Evolutionary conservation across 768 basidiomycete species (phyloP).

Genomic region (Grammothele lineata): DNA sequence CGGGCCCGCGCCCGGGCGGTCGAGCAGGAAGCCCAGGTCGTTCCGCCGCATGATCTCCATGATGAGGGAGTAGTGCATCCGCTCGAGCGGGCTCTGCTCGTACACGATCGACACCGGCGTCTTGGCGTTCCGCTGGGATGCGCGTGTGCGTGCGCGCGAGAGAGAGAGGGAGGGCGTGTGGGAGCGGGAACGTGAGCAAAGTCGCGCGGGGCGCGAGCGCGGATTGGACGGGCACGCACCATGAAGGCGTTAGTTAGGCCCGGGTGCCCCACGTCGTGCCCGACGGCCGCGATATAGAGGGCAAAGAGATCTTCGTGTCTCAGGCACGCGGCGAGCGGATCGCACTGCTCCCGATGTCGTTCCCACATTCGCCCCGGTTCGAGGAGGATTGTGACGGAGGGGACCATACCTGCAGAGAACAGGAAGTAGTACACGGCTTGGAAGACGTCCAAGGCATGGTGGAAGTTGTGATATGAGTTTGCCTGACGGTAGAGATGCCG

Average conservation of each 20-base stretch:
- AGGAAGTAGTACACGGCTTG: constrained; percentile 91
- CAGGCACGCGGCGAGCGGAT: constrained; percentile 32
- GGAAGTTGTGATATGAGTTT: constrained; percentile 97
- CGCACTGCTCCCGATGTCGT: constrained; percentile 31
- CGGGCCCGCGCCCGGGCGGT: constrained; percentile 43
- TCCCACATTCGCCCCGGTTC: constrained; percentile 33
- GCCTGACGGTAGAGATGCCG: constrained; percentile 85
- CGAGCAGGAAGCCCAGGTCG: constrained; percentile 66
- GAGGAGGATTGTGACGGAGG: constrained; percentile 65
- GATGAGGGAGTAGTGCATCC: constrained; percentile 84
- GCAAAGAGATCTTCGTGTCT: constrained; percentile 75
- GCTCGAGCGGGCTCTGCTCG: constrained; percentile 86
- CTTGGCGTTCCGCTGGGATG: constrained; percentile 81
- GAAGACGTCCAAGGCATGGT: constrained; percentile 93
- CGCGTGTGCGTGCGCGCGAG: background rate
- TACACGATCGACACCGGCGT: constrained; percentile 86
- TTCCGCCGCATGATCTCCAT: constrained; percentile 76
- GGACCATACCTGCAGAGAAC: constrained; percentile 72
- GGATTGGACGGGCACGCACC: constrained; percentile 47
- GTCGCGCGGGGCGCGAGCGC: background rate
- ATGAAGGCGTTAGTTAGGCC: constrained; percentile 93
- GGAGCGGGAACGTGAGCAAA: constrained; percentile 1
- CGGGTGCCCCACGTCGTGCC: constrained; percentile 97
- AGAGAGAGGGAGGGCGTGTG: constrained; percentile 3
- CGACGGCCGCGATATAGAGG: constrained; percentile 87